phyloP scores from a whole-genome alignment of 352 stramenopile species.

The Phytopythium delawarense region DNA sequence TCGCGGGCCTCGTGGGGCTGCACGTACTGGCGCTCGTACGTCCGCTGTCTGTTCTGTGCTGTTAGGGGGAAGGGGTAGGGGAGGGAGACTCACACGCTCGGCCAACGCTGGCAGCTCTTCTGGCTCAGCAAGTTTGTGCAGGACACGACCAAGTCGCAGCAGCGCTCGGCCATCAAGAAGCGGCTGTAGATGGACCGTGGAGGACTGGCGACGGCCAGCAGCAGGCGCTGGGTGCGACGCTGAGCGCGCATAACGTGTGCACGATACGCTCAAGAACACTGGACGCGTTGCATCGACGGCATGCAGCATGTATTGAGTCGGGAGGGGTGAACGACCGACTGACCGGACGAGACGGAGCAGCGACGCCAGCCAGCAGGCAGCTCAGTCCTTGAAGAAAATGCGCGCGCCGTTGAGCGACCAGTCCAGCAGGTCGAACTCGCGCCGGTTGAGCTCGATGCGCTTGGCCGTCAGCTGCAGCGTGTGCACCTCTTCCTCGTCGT shows the following conservation, averaged over 20 bases:
- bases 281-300: too few relatives aligned
- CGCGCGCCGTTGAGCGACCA: slow-evolving; percentile 88
- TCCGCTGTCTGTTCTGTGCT: not conserved
- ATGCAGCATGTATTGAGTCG: too few relatives aligned
- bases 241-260: not conserved
- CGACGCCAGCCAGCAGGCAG: too few relatives aligned
- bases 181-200: slow-evolving; percentile 32
- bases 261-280: not conserved
- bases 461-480: slow-evolving; percentile 86
- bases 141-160: slow-evolving; percentile 39
- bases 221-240: too few relatives aligned
- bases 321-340: too few relatives aligned
- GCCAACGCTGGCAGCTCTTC: slow-evolving; percentile 24
- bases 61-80: too few relatives aligned
- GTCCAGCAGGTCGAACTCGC: slow-evolving; percentile 88
- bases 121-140: slow-evolving; percentile 66
- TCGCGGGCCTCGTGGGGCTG: slow-evolving; percentile 58
- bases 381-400: slow-evolving; percentile 91
- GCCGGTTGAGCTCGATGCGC: slow-evolving; percentile 81
- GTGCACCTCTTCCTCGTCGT: slow-evolving; percentile 85
- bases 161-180: slow-evolving; percentile 39
- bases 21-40: slow-evolving; percentile 70
- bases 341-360: not conserved
- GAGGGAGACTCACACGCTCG: too few relatives aligned
- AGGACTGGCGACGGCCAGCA: too few relatives aligned